Base-by-base conservation (phyloP, 331 rosid genomes). In the Malus hybrid region DNA sequence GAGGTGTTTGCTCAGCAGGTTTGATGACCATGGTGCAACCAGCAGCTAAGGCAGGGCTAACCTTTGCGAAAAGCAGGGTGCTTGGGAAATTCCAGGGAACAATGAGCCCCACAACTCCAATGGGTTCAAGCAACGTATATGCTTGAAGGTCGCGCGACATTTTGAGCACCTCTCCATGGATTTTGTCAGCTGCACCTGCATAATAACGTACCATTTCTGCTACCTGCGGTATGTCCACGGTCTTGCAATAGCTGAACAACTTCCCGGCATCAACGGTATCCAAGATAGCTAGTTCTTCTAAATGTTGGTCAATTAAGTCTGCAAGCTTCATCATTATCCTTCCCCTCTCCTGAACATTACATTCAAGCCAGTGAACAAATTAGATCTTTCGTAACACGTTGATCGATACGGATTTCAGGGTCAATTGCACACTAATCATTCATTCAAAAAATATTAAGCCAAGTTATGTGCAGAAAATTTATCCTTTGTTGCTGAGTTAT, bases 261-360 rank as follows among this genome's bases (percentile, higher is more conserved):
- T 90, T 91, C 9, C 96, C 97, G 1, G 83, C 95, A 75, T 94
- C 95, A 16, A 91, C 78, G 60, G 90, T 80, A 7, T 94, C 98
- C 70, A 94, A 54, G 31, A 86, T 83, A 20, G 96, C 98, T 11
- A 90, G 1, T 70, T 94, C 98, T 79, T 88, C 95, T 13, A 46
- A 7, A 67, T 91, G 81, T 73, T 88, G 70, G 27, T 94, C 96
- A n/a, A 94, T 77, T 61, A 94, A 59, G 2, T 90, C 93, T 10
- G 96, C 97, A 31, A 87, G 87, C 72, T 90, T 91, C 87, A 77
- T 44, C 93, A 94, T 75, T 5, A 90, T 85, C 78, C 29, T 81
- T 32, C 84, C 95, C 72, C 97, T 90, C 56, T 61, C 89, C 98
- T 93, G 80, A 69, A 80, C 77, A 75, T 31, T 28, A 52, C 57